These are phyloP conservation scores for Phoenix dactylifera DNA, from an alignment of 176 grass and related monocot genomes.

Conservation along the genomic window DNA sequence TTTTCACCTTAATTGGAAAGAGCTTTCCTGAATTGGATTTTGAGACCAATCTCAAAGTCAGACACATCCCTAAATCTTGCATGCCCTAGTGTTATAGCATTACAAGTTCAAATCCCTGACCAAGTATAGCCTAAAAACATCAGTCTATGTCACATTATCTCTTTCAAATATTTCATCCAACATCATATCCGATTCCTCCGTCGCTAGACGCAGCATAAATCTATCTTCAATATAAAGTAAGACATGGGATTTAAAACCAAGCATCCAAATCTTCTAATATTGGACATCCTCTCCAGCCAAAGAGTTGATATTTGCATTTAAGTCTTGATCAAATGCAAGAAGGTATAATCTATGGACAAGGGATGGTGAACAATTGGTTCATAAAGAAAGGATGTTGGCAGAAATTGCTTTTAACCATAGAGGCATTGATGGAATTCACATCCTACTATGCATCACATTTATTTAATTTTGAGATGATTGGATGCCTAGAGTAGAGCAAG, in stretches of 20 bases:
- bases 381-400: conserved; percentile 1
- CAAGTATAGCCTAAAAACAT: conserved; percentile 2
- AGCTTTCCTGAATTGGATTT: no score
- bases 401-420: conserved; percentile 6
- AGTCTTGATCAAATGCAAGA: conserved; percentile 3
- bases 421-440: conserved; percentile 1
- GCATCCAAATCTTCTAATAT: not conserved
- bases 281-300: conserved; percentile 6
- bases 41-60: no score
- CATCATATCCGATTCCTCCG: not conserved
- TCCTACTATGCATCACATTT: not conserved
- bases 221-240: conserved; percentile 1
- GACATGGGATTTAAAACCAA: conserved; percentile 7
- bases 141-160: conserved; percentile 11
- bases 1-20: no score
- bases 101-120: conserved; percentile 8
- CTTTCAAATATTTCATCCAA: conserved; percentile 15
- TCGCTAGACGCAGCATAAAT: not conserved
- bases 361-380: conserved; percentile 3
- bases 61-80: not conserved
- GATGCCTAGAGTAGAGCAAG: not conserved
- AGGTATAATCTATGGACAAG: not conserved
- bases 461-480: not conserved
- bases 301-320: not conserved
- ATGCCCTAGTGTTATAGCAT: conserved; percentile 9